Evolutionary conservation across 768 basidiomycete species (phyloP).

Genomic region (Hydnomerulius pinastri): DNA sequence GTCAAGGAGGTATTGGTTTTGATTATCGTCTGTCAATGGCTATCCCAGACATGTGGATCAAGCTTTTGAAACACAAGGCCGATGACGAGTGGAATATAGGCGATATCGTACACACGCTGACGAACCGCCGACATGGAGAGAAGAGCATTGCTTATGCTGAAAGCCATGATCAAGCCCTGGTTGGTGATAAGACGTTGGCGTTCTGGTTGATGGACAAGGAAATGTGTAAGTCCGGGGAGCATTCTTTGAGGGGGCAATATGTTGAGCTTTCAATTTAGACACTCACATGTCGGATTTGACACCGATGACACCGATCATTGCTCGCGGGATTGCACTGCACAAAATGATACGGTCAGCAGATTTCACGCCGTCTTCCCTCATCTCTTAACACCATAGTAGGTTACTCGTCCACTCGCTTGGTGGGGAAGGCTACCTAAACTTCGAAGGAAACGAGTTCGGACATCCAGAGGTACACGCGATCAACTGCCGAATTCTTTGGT

Average conservation of each 20-base stretch:
- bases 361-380: background rate
- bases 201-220: constrained; percentile 99
- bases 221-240: constrained; percentile 73
- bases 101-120: constrained; percentile 86
- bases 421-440: constrained; percentile 97
- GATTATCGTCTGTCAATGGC: constrained; percentile 99
- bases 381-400: constrained; percentile 40
- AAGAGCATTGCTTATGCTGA: constrained; percentile 93
- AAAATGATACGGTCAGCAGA: constrained; percentile 89
- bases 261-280: constrained; percentile 46
- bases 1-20: constrained; percentile 90
- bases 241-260: background rate
- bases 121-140: constrained; percentile 86
- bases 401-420: constrained; percentile 90
- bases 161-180: constrained; percentile 96
- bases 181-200: constrained; percentile 97
- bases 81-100: constrained; percentile 90
- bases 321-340: constrained; percentile 90
- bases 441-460: constrained; percentile 98
- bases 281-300: constrained; percentile 92
- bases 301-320: constrained; percentile 79
- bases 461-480: constrained; percentile 78
- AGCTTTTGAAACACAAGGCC: constrained; percentile 87
- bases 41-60: constrained; percentile 99
- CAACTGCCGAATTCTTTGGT: background rate